Base-by-base conservation (phyloP, 108 stramenopile genomes). In the Nitzschia sp. region DNA sequence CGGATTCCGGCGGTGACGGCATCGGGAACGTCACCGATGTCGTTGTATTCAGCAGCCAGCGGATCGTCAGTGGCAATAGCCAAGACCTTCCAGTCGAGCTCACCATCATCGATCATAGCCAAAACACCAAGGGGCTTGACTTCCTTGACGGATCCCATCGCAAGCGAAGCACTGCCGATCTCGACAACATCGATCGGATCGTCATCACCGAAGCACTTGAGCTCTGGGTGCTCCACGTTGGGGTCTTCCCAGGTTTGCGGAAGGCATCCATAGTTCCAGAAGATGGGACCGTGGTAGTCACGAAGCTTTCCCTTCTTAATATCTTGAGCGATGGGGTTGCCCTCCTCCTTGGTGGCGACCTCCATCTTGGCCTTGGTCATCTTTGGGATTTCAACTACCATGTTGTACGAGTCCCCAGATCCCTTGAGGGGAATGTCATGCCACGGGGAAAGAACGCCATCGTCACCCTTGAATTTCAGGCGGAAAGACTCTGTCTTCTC, bases 41-140 rank as follows among this genome's bases (percentile, higher is more conserved):
- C 97, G 74, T 97, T 94, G 81, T 99, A 95, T 72, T 98, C 79
- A 26, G 73, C 61, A 53, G 98, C 98, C 65, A 99, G 79, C 26
- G 97, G 96, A 85, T 99, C 99, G 31, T 93, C 90, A 8, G 76
- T 77, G 58, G 90, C 84, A 66, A 99, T 83, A 63, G 92, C 96
- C 62, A 99, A 75, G 55, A 97, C 90, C 93, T 99, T 99, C 99
- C 99, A 99, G 85, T 99, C 99, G 74, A 98, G 85, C 83, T 99
- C 99, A 36, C 99, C 99, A 74, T 98, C 98, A 68, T 99, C 99
- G 79, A 99, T 98, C 99, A 99, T 99, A 79, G 97, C 99, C 54
- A 99, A 76, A 52, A 97, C 94, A 50, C 99, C 99, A 28, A 99
- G 82, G 5, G 94, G 82, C 88, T 98, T 98, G 73, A 98, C 97